phyloP scores from a whole-genome alignment of 768 basidiomycete genomes.

The Amanita brunnescens region DNA sequence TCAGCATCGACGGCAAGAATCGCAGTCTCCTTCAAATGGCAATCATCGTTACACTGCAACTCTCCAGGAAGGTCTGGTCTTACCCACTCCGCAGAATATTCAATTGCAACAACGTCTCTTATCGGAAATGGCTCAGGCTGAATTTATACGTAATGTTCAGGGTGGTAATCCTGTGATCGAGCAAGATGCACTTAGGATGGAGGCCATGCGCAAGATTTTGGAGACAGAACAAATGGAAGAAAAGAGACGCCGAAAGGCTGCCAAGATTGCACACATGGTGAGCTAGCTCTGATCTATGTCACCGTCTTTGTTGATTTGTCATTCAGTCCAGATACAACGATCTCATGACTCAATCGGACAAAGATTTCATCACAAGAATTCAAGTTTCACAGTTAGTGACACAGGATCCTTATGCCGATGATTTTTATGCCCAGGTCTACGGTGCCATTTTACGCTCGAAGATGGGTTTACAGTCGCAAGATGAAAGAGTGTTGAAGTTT shows the following conservation, averaged over 20 bases:
- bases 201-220: slow-evolving; percentile 84
- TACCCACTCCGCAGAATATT: slow-evolving; percentile 47
- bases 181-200: slow-evolving; percentile 62
- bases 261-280: slow-evolving; percentile 88
- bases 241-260: slow-evolving; percentile 69
- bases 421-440: slow-evolving; percentile 97
- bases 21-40: slow-evolving; percentile 31
- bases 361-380: slow-evolving; percentile 98
- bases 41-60: slow-evolving; percentile 25
- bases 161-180: slow-evolving; percentile 39
- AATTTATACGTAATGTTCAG: slow-evolving; percentile 57
- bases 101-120: slow-evolving; percentile 70
- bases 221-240: slow-evolving; percentile 87
- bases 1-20: slow-evolving; percentile 40
- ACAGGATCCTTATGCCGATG: slow-evolving; percentile 94
- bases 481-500: slow-evolving; percentile 80
- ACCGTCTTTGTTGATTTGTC: slow-evolving; percentile 8
- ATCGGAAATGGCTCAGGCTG: slow-evolving; percentile 67
- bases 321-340: slow-evolving; percentile 83
- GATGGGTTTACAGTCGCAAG: slow-evolving; percentile 60
- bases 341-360: slow-evolving; percentile 96
- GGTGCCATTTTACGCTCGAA: slow-evolving; percentile 77
- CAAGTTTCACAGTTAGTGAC: slow-evolving; percentile 98
- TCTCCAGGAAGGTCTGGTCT: slow-evolving; percentile 45
- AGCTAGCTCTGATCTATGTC: slow-evolving; percentile 12